Percentiles rank a stretch among this genome's conserved stretches.
These are phyloP conservation scores for Taphrina deformans DNA, from an alignment of 1,139 yeast genomes.

Conservation along the genomic window DNA sequence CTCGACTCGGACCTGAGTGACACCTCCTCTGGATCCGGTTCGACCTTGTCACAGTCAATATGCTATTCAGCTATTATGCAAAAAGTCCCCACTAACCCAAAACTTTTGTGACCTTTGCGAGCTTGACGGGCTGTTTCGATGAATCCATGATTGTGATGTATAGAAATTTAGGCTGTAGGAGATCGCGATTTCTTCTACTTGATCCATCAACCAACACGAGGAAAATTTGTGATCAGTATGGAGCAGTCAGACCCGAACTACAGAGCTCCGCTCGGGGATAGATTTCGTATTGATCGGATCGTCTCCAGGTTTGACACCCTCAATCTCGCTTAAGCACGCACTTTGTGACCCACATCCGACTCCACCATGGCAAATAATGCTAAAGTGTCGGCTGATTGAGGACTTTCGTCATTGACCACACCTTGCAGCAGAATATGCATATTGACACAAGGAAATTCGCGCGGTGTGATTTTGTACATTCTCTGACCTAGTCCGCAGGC, in stretches of 20 bases:
- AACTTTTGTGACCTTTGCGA: slow-evolving; percentile 99
- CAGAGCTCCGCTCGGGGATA: background rate
- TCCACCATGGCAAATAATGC: slow-evolving; percentile 5
- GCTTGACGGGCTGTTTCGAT: slow-evolving; percentile 76
- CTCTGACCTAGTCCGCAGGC: background rate
- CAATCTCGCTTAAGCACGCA: background rate
- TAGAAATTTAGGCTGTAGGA: background rate
- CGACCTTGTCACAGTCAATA: slow-evolving; percentile 49
- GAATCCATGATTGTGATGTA: slow-evolving; percentile 11
- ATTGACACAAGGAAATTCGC: no score
- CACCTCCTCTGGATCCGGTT: slow-evolving; percentile 36
- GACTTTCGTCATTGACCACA: background rate
- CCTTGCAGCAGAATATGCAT: no score
- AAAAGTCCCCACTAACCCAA: slow-evolving; percentile 51
- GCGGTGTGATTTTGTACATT: no score
- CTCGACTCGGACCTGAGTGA: slow-evolving; percentile 99
- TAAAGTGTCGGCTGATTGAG: slow-evolving; percentile 1
- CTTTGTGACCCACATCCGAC: background rate
- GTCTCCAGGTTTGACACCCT: background rate
- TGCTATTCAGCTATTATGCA: background rate
- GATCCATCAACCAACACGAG: background rate
- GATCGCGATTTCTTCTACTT: background rate
- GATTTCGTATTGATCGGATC: background rate
- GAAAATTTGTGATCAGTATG: slow-evolving; percentile 21
- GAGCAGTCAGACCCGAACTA: slow-evolving; percentile 4